A percentile compares a stretch with the other conserved stretches of the same genome.
Evolutionary conservation across 495 filamentous ascomycete species (phyloP).

Genomic region (Xylaria bambusicola): DNA sequence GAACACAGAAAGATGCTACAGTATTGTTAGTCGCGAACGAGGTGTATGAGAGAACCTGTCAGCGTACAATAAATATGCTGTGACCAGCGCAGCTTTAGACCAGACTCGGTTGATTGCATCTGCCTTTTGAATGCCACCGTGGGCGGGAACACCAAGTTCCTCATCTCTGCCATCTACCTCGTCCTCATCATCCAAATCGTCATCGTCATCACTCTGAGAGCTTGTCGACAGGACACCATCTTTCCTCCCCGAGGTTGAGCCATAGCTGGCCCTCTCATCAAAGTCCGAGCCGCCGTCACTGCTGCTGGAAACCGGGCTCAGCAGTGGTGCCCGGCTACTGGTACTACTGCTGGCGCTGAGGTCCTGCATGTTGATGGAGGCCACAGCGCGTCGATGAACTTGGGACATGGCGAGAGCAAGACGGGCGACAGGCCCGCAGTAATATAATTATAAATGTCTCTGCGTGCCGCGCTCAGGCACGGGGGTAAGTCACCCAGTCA

Average conservation of each 20-base stretch:
- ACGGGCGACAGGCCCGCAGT: not conserved
- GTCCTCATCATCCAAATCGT: conserved; percentile 25
- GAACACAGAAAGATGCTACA: conserved; percentile 44
- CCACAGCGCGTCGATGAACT: conserved; percentile 24
- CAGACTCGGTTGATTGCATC: conserved; percentile 51
- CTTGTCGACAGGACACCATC: conserved; percentile 17
- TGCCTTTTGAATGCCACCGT: conserved; percentile 44
- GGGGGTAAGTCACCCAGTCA: not conserved
- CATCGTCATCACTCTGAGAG: conserved; percentile 2
- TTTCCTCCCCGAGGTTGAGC: conserved; percentile 28
- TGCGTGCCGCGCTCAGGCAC: not conserved
- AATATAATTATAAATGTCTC: not conserved
- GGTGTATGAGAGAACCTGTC: conserved; percentile 16
- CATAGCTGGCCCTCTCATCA: conserved; percentile 4
- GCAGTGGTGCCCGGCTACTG: conserved; percentile 29
- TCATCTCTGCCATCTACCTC: conserved; percentile 32
- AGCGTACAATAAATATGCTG: conserved; percentile 44
- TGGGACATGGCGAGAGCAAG: conserved; percentile 25
- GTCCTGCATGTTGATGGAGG: conserved; percentile 28
- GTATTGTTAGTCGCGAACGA: not conserved
- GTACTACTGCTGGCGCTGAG: conserved; percentile 8
- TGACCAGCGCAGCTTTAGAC: conserved; percentile 42
- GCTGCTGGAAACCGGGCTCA: conserved; percentile 23
- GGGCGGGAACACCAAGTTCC: conserved; percentile 12
- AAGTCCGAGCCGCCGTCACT: conserved; percentile 21